Conservation (phyloP, 352 stramenopile species). For the Phytophthora gonapodyides region DNA sequence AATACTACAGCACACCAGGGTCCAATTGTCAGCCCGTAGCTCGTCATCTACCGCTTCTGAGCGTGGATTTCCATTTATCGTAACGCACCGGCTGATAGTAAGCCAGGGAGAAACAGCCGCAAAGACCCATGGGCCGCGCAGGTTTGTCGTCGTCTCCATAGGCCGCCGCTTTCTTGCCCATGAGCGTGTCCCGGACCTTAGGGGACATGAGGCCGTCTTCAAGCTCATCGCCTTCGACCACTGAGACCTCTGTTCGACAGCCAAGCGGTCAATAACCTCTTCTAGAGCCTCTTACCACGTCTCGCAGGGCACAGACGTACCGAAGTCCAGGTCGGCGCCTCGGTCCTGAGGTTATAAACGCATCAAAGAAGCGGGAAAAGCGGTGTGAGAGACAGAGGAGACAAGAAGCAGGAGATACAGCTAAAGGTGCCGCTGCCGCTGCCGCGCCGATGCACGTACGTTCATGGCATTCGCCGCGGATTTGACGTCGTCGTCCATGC, state of each 20-base stretch:
- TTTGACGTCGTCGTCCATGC: slow-evolving; percentile 55
- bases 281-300: not conserved
- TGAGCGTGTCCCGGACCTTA: slow-evolving; percentile 68
- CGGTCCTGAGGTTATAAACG: slow-evolving; percentile 49
- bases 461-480: slow-evolving; percentile 58
- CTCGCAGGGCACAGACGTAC: slow-evolving; percentile 31
- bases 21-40: not conserved
- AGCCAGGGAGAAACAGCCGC: slow-evolving; percentile 78
- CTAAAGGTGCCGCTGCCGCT: not conserved
- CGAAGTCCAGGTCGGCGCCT: slow-evolving; percentile 71
- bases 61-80: not conserved
- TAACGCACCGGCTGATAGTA: slow-evolving; percentile 82
- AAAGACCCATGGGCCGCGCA: slow-evolving; percentile 52
- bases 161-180: slow-evolving; percentile 49
- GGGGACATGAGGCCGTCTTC: slow-evolving; percentile 79
- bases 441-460: slow-evolving; percentile 31
- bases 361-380: too few species aligned
- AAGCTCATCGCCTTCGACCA: slow-evolving; percentile 71
- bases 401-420: slow-evolving; percentile 9
- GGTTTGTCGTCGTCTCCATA: slow-evolving; percentile 48
- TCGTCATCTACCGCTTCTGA: not conserved
- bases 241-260: slow-evolving; percentile 64
- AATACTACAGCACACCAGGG: slow-evolving; percentile 59
- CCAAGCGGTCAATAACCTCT: slow-evolving; percentile 5
- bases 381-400: not conserved